Evolutionary conservation across 441 rosid genomes (phyloP).

Genomic region (Erodium moschatum): DNA sequence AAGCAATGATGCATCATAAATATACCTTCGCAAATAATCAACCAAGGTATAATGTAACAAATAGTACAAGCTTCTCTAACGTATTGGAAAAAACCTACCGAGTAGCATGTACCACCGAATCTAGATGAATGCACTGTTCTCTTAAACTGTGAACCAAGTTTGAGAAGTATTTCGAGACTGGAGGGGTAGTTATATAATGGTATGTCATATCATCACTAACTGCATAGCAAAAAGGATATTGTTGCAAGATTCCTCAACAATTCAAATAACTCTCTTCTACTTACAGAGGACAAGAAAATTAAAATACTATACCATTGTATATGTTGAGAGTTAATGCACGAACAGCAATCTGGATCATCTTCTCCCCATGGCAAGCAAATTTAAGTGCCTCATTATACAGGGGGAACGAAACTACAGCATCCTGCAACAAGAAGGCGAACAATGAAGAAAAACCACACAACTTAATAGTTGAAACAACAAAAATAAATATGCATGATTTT

Average conservation of each 20-base stretch:
- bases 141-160: slow-evolving; percentile 44
- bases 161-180: slow-evolving; percentile 49
- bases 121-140: slow-evolving; percentile 43
- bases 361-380: slow-evolving; percentile 60
- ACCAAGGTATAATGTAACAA: slow-evolving; percentile 10
- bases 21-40: slow-evolving; percentile 14
- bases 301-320: slow-evolving; percentile 41
- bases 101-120: slow-evolving; percentile 34
- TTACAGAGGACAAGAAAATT: slow-evolving; percentile 13
- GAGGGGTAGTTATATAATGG: slow-evolving; percentile 49
- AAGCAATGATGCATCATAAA: slow-evolving; percentile 14
- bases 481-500: background rate
- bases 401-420: slow-evolving; percentile 52
- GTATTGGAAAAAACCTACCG: slow-evolving; percentile 33
- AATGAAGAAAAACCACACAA: background rate
- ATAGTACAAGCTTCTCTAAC: slow-evolving; percentile 12
- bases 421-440: slow-evolving; percentile 32
- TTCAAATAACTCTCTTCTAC: slow-evolving; percentile 13
- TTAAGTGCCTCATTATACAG: slow-evolving; percentile 54
- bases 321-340: slow-evolving; percentile 60
- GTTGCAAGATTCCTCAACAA: slow-evolving; percentile 20
- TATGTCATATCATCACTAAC: slow-evolving; percentile 58
- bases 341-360: slow-evolving; percentile 73
- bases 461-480: slow-evolving; percentile 2
- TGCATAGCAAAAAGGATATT: slow-evolving; percentile 31